Conservation (phyloP, 208 protist species). For the Novymonas esmeraldas region DNA sequence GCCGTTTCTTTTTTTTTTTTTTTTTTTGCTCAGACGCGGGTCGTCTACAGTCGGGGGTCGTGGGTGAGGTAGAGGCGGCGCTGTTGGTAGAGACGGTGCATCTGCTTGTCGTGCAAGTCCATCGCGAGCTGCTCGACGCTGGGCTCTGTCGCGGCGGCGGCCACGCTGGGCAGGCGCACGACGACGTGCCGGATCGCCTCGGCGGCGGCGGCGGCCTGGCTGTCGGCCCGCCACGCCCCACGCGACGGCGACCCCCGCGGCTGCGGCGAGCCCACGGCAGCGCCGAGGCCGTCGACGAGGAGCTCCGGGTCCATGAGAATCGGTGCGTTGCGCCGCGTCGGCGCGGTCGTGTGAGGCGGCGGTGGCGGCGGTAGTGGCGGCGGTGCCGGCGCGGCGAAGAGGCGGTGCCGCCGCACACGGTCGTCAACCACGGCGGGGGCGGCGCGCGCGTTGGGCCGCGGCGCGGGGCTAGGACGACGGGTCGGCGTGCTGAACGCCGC, state of each 20-base stretch:
- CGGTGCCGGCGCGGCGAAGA: neutral
- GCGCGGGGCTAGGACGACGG: neutral
- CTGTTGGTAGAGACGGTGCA: conserved; percentile 23
- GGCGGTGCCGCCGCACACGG: neutral
- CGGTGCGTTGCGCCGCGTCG: conserved; percentile 23
- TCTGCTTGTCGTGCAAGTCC: conserved; percentile 27
- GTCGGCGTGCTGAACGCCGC: neutral
- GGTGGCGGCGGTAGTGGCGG: neutral
- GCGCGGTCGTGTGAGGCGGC: neutral
- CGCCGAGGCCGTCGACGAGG: conserved; percentile 12
- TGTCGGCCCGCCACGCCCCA: neutral
- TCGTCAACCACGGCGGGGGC: neutral
- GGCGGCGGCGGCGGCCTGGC: too few relatives aligned
- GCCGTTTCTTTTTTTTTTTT: too few relatives aligned
- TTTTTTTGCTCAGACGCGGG: too few relatives aligned
- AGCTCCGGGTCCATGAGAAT: conserved; percentile 33
- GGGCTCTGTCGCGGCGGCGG: neutral
- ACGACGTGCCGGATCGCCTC: neutral
- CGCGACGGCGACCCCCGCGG: conserved; percentile 1
- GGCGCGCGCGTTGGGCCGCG: neutral
- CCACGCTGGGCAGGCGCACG: neutral
- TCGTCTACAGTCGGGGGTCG: neutral
- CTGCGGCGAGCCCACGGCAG: conserved; percentile 10
- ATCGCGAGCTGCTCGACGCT: conserved; percentile 31
- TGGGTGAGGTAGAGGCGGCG: conserved; percentile 13